Percentiles rank a stretch among this genome's conserved stretches.
Conservation (phyloP, 106 monocot genomes). For the Platanthera zijinensis region DNA sequence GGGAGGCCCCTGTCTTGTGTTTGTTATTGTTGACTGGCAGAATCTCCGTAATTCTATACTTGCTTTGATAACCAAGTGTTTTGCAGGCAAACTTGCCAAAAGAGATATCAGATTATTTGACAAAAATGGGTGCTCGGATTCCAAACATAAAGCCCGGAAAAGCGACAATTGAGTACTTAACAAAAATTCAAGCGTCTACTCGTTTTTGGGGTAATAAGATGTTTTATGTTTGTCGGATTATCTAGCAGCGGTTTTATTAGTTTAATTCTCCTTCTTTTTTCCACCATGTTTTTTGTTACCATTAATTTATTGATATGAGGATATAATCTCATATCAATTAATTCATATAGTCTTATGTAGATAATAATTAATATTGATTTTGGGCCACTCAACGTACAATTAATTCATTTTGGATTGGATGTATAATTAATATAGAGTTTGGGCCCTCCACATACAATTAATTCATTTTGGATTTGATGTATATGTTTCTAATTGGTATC, state of each 20-base stretch:
- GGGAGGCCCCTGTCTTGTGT: not conserved
- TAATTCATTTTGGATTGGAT: too few relatives aligned
- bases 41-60: not conserved
- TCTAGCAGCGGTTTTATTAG: not conserved
- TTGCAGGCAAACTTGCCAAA: slow-evolving; percentile 90
- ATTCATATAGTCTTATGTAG: too few relatives aligned
- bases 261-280: not conserved
- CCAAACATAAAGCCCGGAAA: slow-evolving; percentile 90
- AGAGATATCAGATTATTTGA: slow-evolving; percentile 97
- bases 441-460: too few relatives aligned
- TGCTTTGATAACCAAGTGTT: not conserved
- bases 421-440: too few relatives aligned
- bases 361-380: too few relatives aligned
- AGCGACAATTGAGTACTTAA: slow-evolving; percentile 83
- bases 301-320: not conserved
- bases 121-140: slow-evolving; percentile 94
- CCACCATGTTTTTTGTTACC: not conserved
- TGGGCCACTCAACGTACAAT: too few relatives aligned
- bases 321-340: too few relatives aligned
- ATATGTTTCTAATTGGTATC: too few relatives aligned
- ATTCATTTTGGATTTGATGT: too few relatives aligned
- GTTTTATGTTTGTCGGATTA: not conserved
- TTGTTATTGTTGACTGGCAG: not conserved
- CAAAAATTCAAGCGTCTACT: slow-evolving; percentile 92
- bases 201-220: slow-evolving; percentile 81